phyloP scores from a whole-genome alignment of 2,329 filamentous ascomycete species.

The Thelonectria rubi region DNA sequence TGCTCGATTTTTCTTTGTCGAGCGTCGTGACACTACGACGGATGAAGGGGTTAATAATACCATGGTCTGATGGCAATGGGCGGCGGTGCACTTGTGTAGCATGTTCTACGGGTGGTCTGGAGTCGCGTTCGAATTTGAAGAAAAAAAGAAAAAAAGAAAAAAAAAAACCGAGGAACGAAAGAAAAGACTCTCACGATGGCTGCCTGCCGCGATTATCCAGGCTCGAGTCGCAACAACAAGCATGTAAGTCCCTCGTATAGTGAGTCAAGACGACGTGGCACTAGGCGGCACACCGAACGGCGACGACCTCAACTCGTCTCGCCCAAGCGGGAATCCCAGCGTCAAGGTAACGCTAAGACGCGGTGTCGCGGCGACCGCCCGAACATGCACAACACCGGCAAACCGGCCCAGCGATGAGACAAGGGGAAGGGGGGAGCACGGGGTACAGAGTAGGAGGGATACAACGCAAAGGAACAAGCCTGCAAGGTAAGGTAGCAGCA shows the following conservation, averaged over 20 bases:
- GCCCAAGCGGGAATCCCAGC: slow-evolving; percentile 7
- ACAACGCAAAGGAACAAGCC: too few species aligned
- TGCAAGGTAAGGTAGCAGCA: too few species aligned
- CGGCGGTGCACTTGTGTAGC: too few species aligned
- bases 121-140: too few species aligned
- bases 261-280: slow-evolving; percentile 6
- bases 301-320: too few species aligned
- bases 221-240: too few species aligned
- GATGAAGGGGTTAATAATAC: not conserved
- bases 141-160: too few species aligned
- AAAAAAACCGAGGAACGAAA: not conserved
- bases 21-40: not conserved
- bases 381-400: slow-evolving; percentile 12
- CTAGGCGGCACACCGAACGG: too few species aligned
- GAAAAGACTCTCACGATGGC: not conserved
- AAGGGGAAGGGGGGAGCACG: not conserved
- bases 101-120: too few species aligned
- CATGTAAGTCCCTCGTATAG: not conserved
- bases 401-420: not conserved
- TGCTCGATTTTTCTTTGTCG: not conserved
- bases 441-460: not conserved
- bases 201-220: too few species aligned
- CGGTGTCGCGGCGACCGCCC: not conserved
- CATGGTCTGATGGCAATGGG: too few species aligned
- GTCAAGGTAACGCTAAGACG: slow-evolving; percentile 3